Percentiles rank a stretch among this genome's conserved stretches.
Evolutionary conservation across 2,329 filamentous ascomycete genomes (phyloP).

Genomic region (Colletotrichum eremochloae): DNA sequence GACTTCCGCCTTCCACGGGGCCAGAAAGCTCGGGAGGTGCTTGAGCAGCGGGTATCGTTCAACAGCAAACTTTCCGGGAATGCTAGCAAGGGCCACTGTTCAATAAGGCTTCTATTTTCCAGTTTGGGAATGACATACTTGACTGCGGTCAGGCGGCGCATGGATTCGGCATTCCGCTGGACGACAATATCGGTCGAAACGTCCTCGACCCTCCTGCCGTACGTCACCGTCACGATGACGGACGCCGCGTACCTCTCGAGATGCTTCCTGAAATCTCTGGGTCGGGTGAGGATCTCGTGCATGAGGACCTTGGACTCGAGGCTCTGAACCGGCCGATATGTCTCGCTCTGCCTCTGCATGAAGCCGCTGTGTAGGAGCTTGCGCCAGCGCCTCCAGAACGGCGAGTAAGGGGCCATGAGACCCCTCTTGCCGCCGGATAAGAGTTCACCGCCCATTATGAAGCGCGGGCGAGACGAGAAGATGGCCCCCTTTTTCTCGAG

Average conservation of each 20-base stretch:
- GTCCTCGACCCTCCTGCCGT: constrained; percentile 53
- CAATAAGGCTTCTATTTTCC: constrained; percentile 5
- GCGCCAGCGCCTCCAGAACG: constrained; percentile 59
- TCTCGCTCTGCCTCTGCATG: constrained; percentile 58
- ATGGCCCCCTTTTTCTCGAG: constrained; percentile 58
- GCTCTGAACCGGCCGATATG: constrained; percentile 56
- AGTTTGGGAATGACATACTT: constrained; percentile 50
- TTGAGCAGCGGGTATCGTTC: constrained; percentile 58
- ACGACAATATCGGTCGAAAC: constrained; percentile 55
- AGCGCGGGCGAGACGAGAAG: constrained; percentile 60
- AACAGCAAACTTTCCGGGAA: constrained; percentile 53
- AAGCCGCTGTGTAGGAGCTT: constrained; percentile 59
- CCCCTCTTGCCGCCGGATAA: constrained; percentile 57
- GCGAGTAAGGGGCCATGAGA: constrained; percentile 58
- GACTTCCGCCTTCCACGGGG: constrained; percentile 57
- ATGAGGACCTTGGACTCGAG: constrained; percentile 57
- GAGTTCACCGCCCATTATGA: constrained; percentile 60
- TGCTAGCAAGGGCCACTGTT: background rate
- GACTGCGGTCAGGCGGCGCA: constrained; percentile 58
- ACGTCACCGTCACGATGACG: constrained; percentile 58
- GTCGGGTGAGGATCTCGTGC: constrained; percentile 52
- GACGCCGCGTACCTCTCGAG: constrained; percentile 56
- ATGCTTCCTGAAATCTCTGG: constrained; percentile 49
- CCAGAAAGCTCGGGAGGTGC: constrained; percentile 54
- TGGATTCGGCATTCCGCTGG: constrained; percentile 54